Conservation (phyloP, 106 monocot genomes). For the Dactylorhiza incarnata region DNA sequence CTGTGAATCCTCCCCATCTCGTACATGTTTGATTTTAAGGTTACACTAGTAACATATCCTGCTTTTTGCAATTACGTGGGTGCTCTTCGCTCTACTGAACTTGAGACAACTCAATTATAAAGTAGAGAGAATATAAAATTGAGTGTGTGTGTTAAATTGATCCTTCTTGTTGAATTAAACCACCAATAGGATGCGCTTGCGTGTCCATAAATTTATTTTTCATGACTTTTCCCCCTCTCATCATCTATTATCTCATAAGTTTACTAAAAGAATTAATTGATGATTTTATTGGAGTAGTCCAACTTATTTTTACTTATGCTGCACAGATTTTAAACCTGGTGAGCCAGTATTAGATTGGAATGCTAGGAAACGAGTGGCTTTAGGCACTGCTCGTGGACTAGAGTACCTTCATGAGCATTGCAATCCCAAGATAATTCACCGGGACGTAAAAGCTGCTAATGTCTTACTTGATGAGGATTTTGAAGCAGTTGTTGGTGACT, state of each 20-base stretch:
- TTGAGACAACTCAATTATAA: too few relatives aligned
- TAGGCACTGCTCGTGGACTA: conserved; percentile 88
- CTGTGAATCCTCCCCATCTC: too few relatives aligned
- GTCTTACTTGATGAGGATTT: conserved; percentile 69
- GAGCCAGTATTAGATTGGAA: conserved; percentile 82
- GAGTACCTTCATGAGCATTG: conserved; percentile 88
- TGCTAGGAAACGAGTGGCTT: conserved; percentile 58
- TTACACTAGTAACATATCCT: too few relatives aligned
- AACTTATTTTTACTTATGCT: conserved; percentile 5
- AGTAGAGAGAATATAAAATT: too few relatives aligned
- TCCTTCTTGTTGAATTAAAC: too few relatives aligned
- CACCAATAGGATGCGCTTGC: neutral
- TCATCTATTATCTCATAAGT: neutral
- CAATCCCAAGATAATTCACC: conserved; percentile 75
- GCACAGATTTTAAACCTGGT: conserved; percentile 64
- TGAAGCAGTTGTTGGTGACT: conserved; percentile 78
- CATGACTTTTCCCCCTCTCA: neutral
- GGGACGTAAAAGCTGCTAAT: conserved; percentile 82
- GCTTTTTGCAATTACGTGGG: too few relatives aligned
- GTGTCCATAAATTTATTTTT: neutral
- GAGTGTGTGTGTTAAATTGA: too few relatives aligned
- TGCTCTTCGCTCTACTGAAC: too few relatives aligned
- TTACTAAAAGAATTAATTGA: neutral
- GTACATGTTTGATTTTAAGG: too few relatives aligned
- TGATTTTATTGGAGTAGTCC: neutral